phyloP scores from a whole-genome alignment of 805 yeast genomes.

The Teunomyces cretensis region DNA sequence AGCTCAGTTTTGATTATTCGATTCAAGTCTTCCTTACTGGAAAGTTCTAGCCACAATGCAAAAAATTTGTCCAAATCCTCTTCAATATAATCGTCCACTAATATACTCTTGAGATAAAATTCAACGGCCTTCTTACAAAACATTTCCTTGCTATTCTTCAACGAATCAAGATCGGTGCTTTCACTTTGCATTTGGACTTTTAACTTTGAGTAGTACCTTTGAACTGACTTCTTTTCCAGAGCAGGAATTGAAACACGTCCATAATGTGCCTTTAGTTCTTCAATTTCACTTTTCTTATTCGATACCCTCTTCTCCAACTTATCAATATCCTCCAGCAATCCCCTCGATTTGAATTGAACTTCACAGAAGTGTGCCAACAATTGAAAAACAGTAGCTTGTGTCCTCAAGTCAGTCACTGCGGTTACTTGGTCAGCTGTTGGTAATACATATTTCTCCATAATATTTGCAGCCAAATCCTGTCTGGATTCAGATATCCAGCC shows the following conservation, averaged over 20 bases:
- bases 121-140: constrained; percentile 56
- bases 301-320: constrained; percentile 40
- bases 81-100: constrained; percentile 44
- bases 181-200: constrained; percentile 52
- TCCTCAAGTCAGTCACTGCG: constrained; percentile 10
- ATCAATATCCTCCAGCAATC: constrained; percentile 43
- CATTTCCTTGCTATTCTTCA: constrained; percentile 36
- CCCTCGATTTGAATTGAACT: constrained; percentile 50
- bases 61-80: constrained; percentile 73
- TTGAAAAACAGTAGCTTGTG: constrained; percentile 50
- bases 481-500: constrained; percentile 74
- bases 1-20: constrained; percentile 37
- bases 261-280: constrained; percentile 46
- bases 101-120: constrained; percentile 58
- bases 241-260: constrained; percentile 39
- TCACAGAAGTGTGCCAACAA: constrained; percentile 75
- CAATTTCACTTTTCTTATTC: constrained; percentile 47
- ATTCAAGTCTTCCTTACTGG: constrained; percentile 46
- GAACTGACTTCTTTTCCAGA: constrained; percentile 52
- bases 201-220: constrained; percentile 50
- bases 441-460: constrained; percentile 57
- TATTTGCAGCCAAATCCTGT: constrained; percentile 60
- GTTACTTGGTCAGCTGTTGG: constrained; percentile 33
- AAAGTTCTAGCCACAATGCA: constrained; percentile 77
- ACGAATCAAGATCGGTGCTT: constrained; percentile 39